Percentiles rank a stretch among this genome's conserved stretches.
Conservation (phyloP, 108 stramenopile species). For the Cyclotella distinguenda region DNA sequence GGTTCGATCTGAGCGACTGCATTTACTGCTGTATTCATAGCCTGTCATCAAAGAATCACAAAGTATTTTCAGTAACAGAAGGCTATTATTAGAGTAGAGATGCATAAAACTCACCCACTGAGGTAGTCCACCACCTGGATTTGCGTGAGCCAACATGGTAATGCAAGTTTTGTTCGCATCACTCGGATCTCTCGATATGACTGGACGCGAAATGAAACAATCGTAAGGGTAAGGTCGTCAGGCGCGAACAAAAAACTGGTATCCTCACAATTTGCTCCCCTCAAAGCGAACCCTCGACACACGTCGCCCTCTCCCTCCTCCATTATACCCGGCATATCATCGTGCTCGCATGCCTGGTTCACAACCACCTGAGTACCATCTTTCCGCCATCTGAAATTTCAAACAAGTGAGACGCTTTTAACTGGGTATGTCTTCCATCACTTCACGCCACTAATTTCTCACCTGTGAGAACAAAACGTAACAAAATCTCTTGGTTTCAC, state of each 20-base stretch:
- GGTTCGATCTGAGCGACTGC: slow-evolving; percentile 82
- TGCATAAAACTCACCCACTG: slow-evolving; percentile 61
- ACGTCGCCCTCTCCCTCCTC: slow-evolving; percentile 58
- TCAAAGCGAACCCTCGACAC: slow-evolving; percentile 79
- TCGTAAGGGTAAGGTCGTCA: too few relatives aligned
- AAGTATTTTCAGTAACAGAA: too few relatives aligned
- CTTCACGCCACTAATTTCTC: background rate
- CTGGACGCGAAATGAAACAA: slow-evolving; percentile 10
- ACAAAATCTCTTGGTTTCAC: slow-evolving; percentile 83
- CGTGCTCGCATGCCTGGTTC: slow-evolving; percentile 82
- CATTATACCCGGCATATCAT: slow-evolving; percentile 50
- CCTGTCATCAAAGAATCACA: too few relatives aligned
- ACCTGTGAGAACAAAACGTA: slow-evolving; percentile 83
- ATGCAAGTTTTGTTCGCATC: slow-evolving; percentile 78
- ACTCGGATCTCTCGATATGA: slow-evolving; percentile 68
- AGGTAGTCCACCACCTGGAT: slow-evolving; percentile 62
- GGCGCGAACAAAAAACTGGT: background rate
- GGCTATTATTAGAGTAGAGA: too few relatives aligned
- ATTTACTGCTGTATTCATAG: slow-evolving; percentile 77
- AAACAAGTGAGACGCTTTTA: too few relatives aligned
- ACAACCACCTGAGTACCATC: slow-evolving; percentile 84
- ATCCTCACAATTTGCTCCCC: slow-evolving; percentile 72
- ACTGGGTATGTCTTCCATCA: too few relatives aligned
- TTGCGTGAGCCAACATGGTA: slow-evolving; percentile 51
- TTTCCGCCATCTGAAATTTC: slow-evolving; percentile 51